A percentile compares a stretch with the other conserved stretches of the same genome.
Evolutionary conservation across 805 yeast species (phyloP).

Genomic region (Saccharomyces jurei): DNA sequence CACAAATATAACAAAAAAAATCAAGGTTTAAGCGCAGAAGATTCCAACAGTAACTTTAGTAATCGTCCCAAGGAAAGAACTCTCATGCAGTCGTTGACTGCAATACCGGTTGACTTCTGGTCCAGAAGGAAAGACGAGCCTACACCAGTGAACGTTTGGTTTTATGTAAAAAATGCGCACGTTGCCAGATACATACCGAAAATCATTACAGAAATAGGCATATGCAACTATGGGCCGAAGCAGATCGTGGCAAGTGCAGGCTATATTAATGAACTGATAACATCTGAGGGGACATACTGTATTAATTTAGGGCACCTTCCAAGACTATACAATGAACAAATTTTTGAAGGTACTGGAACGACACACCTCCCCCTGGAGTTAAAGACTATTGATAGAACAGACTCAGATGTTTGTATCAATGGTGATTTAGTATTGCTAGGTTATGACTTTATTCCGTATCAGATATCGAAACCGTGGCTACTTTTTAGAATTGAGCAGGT

Average conservation of each 20-base stretch:
- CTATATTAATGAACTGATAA: slow-evolving; percentile 15
- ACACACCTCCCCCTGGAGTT: slow-evolving; percentile 19
- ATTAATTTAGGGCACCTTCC: slow-evolving; percentile 15
- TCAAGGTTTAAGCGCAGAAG: slow-evolving; percentile 3
- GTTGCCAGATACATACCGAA: slow-evolving; percentile 9
- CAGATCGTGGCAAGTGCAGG: slow-evolving; percentile 9
- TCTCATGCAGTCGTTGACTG: neutral
- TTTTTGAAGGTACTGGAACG: slow-evolving; percentile 5
- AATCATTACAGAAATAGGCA: slow-evolving; percentile 11
- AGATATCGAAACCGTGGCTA: slow-evolving; percentile 10
- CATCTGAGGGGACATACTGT: slow-evolving; percentile 17
- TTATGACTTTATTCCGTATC: slow-evolving; percentile 12
- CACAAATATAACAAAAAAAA: slow-evolving; percentile 2
- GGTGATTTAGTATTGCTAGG: slow-evolving; percentile 23
- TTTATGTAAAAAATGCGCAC: slow-evolving; percentile 9
- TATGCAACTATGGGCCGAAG: slow-evolving; percentile 7
- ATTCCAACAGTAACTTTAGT: neutral
- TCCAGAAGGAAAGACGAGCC: slow-evolving; percentile 7
- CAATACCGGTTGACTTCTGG: neutral
- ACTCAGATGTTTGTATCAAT: slow-evolving; percentile 23
- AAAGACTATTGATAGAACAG: slow-evolving; percentile 9
- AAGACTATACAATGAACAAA: neutral
- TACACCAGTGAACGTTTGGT: slow-evolving; percentile 17
- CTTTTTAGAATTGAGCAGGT: slow-evolving; percentile 7
- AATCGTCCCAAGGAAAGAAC: neutral